Evolutionary conservation across 768 basidiomycete species (phyloP).

Genomic region (Mrakia frigida): DNA sequence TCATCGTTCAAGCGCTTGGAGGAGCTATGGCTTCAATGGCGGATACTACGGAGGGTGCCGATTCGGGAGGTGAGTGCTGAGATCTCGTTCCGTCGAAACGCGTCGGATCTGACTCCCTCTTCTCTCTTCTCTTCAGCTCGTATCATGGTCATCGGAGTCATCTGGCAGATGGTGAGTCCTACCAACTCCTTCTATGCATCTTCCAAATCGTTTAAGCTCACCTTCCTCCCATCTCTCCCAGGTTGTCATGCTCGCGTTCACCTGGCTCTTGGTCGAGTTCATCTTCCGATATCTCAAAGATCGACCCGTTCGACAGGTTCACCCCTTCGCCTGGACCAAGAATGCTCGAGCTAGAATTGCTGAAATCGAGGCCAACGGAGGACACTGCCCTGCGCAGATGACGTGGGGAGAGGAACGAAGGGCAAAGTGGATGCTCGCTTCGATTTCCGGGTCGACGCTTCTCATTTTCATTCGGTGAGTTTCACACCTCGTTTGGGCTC

Average conservation of each 20-base stretch:
- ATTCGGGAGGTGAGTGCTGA: neutral
- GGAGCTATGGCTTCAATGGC: neutral
- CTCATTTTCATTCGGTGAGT: slow-evolving; percentile 2
- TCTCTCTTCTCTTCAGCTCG: neutral
- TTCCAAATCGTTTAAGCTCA: neutral
- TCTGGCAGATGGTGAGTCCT: neutral
- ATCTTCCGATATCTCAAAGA: neutral
- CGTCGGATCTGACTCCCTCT: neutral
- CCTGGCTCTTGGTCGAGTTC: neutral
- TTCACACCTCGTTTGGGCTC: no score
- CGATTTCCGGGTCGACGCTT: neutral
- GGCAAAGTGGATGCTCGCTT: neutral
- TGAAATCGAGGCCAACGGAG: neutral
- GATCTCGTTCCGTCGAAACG: neutral
- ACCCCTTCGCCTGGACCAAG: slow-evolving; percentile 9
- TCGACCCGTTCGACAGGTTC: neutral
- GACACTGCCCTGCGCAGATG: neutral
- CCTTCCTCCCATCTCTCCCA: neutral
- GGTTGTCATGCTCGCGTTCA: slow-evolving; percentile 1
- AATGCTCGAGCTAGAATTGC: neutral
- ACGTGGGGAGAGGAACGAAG: neutral
- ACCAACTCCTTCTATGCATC: neutral
- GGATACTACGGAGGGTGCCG: neutral
- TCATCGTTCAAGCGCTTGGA: neutral
- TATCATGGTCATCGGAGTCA: slow-evolving; percentile 4